These are phyloP conservation scores for Aspergillus pseudoglaucus DNA, from an alignment of 2,329 filamentous ascomycete species.

Conservation along the genomic window DNA sequence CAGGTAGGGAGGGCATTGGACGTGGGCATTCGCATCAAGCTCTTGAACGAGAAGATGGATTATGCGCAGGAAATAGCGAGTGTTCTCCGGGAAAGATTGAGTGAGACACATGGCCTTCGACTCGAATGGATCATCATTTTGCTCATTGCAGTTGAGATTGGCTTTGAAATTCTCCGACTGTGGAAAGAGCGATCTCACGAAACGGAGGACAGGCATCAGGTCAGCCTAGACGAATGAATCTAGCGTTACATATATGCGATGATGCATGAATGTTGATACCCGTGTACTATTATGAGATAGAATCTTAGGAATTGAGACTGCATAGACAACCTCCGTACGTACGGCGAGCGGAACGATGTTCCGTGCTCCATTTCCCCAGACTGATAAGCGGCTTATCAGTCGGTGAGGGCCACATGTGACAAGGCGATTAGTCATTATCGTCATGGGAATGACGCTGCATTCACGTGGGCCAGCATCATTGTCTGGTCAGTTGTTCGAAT, in stretches of 20 bases:
- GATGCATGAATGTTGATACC: neutral
- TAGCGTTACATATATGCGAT: neutral
- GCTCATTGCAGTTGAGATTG: slow-evolving; percentile 85
- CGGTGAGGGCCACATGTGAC: slow-evolving; percentile 3
- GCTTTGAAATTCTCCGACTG: slow-evolving; percentile 72
- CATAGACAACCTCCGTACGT: too few species aligned
- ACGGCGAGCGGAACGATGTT: too few species aligned
- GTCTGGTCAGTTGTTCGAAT: neutral
- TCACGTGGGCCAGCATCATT: slow-evolving; percentile 3
- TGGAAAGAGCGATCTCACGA: slow-evolving; percentile 55
- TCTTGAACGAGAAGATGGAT: slow-evolving; percentile 94
- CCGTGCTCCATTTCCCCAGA: neutral
- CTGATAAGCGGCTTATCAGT: slow-evolving; percentile 1
- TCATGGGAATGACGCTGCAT: slow-evolving; percentile 3
- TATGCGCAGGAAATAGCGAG: slow-evolving; percentile 93
- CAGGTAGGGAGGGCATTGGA: slow-evolving; percentile 85
- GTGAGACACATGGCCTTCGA: slow-evolving; percentile 79
- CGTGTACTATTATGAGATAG: neutral
- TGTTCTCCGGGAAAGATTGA: slow-evolving; percentile 79
- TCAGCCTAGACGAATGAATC: neutral
- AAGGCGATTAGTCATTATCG: neutral
- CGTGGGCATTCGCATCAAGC: slow-evolving; percentile 82
- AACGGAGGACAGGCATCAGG: slow-evolving; percentile 15
- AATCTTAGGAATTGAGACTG: too few species aligned
- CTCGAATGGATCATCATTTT: slow-evolving; percentile 95